Evolutionary conservation across 345 rosid genomes (phyloP).

Genomic region (Diplotaxis tenuifolia): DNA sequence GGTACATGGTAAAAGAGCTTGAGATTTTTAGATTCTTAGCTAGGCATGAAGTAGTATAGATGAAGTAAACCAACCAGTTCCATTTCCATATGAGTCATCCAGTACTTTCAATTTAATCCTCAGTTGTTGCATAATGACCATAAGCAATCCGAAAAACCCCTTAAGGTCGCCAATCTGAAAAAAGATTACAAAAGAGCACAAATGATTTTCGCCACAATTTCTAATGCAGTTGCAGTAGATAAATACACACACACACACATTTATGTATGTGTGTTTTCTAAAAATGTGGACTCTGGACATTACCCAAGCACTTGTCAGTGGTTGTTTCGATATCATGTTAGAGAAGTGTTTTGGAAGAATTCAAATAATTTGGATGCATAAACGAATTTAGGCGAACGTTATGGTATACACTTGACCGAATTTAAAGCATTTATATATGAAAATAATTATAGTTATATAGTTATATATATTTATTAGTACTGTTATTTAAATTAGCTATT

Average conservation of each 20-base stretch:
- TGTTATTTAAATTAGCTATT: too few species aligned
- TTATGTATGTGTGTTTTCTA: too few species aligned
- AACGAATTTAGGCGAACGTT: neutral
- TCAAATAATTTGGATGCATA: neutral
- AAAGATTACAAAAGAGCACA: neutral
- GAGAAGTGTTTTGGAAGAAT: too few species aligned
- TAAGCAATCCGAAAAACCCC: slow-evolving; percentile 79
- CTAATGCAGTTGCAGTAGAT: neutral
- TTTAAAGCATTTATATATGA: too few species aligned
- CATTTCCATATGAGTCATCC: slow-evolving; percentile 72
- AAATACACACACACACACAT: too few species aligned
- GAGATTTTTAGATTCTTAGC: neutral
- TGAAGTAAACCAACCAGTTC: slow-evolving; percentile 56
- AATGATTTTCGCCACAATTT: neutral
- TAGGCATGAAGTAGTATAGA: slow-evolving; percentile 3
- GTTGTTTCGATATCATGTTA: neutral
- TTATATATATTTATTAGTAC: too few species aligned
- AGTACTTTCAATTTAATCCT: slow-evolving; percentile 68
- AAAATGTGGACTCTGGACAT: too few species aligned
- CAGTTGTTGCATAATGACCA: slow-evolving; percentile 60
- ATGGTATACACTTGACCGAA: too few species aligned
- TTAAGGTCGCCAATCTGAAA: slow-evolving; percentile 82
- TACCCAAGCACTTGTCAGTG: neutral
- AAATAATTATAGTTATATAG: too few species aligned
- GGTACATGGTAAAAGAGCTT: slow-evolving; percentile 34